Evolutionary conservation across 2,329 filamentous ascomycete species (phyloP).

Genomic region (Colletotrichum acutatum): DNA sequence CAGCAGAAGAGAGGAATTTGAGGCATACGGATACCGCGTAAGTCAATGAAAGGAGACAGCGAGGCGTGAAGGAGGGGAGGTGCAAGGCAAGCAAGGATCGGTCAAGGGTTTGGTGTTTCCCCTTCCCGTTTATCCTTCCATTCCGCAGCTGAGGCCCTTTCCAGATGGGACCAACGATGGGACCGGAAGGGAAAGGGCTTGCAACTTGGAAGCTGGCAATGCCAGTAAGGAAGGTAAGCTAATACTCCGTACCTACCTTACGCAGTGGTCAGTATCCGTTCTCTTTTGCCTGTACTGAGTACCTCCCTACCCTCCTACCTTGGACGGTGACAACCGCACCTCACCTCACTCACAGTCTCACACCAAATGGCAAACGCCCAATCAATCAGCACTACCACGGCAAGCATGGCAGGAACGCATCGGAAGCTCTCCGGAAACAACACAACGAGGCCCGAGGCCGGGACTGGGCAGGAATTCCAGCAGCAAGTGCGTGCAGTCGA

Average conservation of each 20-base stretch:
- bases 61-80: neutral
- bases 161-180: neutral
- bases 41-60: neutral
- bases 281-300: too few relatives aligned
- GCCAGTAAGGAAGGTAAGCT: neutral
- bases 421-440: neutral
- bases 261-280: too few relatives aligned
- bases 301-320: too few relatives aligned
- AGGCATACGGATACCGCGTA: neutral
- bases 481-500: too few relatives aligned
- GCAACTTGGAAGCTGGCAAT: neutral
- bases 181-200: neutral
- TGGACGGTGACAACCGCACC: neutral
- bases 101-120: neutral
- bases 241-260: too few relatives aligned
- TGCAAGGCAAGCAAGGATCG: neutral
- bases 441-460: neutral
- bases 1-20: neutral
- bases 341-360: neutral
- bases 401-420: neutral
- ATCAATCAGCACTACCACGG: slow-evolving; percentile 13
- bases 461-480: neutral
- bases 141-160: neutral
- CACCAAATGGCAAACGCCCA: neutral
- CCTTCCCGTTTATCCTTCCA: neutral